phyloP scores from a whole-genome alignment of 176 grass and related monocot species.

The Zizania latifolia region DNA sequence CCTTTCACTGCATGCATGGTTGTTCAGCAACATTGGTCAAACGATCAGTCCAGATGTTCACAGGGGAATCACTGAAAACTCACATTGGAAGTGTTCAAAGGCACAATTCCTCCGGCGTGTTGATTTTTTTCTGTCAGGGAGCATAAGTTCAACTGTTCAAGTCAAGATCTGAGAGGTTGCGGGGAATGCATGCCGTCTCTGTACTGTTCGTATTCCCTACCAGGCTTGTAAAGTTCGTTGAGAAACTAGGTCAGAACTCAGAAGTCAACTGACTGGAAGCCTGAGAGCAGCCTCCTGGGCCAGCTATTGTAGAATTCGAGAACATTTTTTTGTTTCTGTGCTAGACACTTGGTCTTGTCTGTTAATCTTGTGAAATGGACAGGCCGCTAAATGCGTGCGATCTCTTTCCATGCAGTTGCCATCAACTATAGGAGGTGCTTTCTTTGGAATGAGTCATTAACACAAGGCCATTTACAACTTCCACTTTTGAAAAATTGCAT shows the following conservation, averaged over 20 bases:
- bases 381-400: background rate
- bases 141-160: background rate
- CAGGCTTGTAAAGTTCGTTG: background rate
- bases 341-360: background rate
- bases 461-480: background rate
- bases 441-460: too few species aligned
- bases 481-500: background rate
- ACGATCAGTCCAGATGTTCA: background rate
- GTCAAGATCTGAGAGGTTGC: background rate
- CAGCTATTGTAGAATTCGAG: background rate
- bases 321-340: background rate
- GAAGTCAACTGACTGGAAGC: background rate
- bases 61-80: background rate
- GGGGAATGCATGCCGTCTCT: background rate
- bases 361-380: background rate
- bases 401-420: background rate
- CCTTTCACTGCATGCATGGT: background rate
- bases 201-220: background rate
- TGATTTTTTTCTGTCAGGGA: background rate
- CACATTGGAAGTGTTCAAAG: background rate
- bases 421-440: too few species aligned
- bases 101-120: background rate
- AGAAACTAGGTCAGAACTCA: background rate
- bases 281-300: background rate
- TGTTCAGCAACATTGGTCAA: background rate